phyloP scores from a whole-genome alignment of 352 stramenopile species.

The Globisporangium cystogenes region DNA sequence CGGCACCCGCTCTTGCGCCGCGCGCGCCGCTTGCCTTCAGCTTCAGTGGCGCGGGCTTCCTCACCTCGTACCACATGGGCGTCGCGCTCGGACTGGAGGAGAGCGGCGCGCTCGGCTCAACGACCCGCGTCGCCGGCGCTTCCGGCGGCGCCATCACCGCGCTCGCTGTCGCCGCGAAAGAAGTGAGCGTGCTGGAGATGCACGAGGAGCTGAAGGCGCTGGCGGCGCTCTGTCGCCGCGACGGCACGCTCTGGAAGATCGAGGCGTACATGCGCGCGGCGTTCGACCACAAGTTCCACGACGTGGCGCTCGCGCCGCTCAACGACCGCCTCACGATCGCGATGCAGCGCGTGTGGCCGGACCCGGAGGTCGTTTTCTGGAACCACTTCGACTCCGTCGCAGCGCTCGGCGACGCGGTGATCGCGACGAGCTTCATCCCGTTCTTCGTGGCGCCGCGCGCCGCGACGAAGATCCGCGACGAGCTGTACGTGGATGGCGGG shows the following conservation, averaged over 20 bases:
- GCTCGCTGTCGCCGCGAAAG: conserved; percentile 47
- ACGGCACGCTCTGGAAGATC: conserved; percentile 63
- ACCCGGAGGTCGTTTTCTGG: conserved; percentile 36
- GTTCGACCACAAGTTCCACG: conserved; percentile 47
- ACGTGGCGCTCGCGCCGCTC: conserved; percentile 32
- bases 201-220: conserved; percentile 55
- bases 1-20: background rate
- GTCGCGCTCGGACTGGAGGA: conserved; percentile 52
- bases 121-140: conserved; percentile 61
- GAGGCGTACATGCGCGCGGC: conserved; percentile 49
- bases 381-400: conserved; percentile 52
- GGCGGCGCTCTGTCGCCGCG: conserved; percentile 35
- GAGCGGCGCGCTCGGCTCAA: conserved; percentile 33
- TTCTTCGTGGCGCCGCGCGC: conserved; percentile 61
- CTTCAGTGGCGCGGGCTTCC: conserved; percentile 77
- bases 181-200: conserved; percentile 42
- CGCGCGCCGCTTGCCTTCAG: conserved; percentile 38
- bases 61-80: conserved; percentile 77
- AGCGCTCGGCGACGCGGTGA: conserved; percentile 55
- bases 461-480: conserved; percentile 44
- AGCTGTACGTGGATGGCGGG: conserved; percentile 67
- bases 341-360: conserved; percentile 69
- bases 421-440: conserved; percentile 75
- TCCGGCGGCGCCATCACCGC: conserved; percentile 69
- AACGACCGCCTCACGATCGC: conserved; percentile 54